These are phyloP conservation scores for Trichoderma breve DNA, from an alignment of 2,329 filamentous ascomycete genomes.

Conservation along the genomic window DNA sequence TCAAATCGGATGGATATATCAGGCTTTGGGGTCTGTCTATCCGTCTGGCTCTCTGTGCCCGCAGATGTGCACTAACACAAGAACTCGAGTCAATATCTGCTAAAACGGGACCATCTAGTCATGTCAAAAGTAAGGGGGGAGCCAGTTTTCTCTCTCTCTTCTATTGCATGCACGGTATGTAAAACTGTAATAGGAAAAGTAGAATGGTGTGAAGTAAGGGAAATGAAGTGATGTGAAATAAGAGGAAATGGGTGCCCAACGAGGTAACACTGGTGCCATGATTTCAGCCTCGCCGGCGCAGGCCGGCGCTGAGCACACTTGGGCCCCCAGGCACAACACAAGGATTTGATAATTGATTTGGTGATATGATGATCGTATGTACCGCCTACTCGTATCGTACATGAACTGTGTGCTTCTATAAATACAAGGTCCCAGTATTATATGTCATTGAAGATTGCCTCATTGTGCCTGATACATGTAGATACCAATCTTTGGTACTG, in stretches of 20 bases:
- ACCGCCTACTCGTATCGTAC: background rate
- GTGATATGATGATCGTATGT: background rate
- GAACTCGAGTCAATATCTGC: background rate
- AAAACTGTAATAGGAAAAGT: background rate
- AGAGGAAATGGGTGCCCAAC: conserved; percentile 1
- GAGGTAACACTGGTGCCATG: background rate
- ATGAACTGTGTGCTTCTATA: background rate
- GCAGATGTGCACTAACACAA: background rate
- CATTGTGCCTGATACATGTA: background rate
- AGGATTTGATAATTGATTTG: background rate
- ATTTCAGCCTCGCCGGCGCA: conserved; percentile 15
- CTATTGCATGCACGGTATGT: background rate
- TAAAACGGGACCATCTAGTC: background rate
- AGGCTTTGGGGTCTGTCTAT: background rate
- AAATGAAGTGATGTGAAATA: background rate
- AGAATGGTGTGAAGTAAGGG: background rate
- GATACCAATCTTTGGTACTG: background rate
- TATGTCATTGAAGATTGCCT: background rate
- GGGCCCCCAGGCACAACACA: background rate
- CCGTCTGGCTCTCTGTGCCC: background rate
- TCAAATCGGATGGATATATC: background rate
- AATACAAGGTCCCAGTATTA: background rate
- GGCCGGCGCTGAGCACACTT: conserved; percentile 7
- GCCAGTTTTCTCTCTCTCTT: background rate
- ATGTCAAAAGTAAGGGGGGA: background rate